Base-by-base conservation (phyloP, 2,329 filamentous ascomycete genomes). In the Penicillium sp. region DNA sequence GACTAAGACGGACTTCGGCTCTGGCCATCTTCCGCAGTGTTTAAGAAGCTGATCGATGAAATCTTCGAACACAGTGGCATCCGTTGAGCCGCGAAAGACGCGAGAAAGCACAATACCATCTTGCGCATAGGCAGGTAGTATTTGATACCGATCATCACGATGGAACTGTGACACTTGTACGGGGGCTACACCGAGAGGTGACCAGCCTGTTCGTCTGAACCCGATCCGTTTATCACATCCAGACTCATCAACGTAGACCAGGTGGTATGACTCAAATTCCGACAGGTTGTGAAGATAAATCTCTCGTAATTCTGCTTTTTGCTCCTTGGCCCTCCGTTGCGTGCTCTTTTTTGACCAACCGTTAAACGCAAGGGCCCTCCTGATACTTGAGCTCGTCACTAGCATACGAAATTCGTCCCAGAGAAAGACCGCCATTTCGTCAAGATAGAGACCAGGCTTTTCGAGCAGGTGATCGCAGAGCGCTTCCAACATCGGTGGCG, bases 341-440 rank as follows among this genome's bases (percentile, higher is more conserved):
- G 38, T 31, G 7, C n/a, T 20, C 33, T 36, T 36, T 28, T 41
- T 41, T 15, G 32, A 30, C 38, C 26, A 43, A 27, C 33, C 25
- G 2, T 38, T 32, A 19, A 17, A n/a, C 8, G 6, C 10, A 27
- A 32, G 16, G 33, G 49, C 39, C 38, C 54, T 51, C 19, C 57
- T 52, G 37, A 64, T 59, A 26, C 43, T 50, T 9, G 11, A 43
- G 13, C 23, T 37, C 3, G 45, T 43, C 5, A 54, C 45, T 7
- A 38, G 47, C 19, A 47, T 27, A 0, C 47, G 46, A 27, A 59
- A 60, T 26, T 56, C 44, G 37, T 58, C 48, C 35, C 34, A 44
- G 13, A 61, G 34, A 39, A 59, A 60, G 11, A 51, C 36, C 1
- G 41, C 58, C 53, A 63, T 61, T 47, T 64, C 53, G 18, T 58